These are phyloP conservation scores for Ceratobasidium theobromae DNA, from an alignment of 1,284 basidiomycete species.

Conservation along the genomic window DNA sequence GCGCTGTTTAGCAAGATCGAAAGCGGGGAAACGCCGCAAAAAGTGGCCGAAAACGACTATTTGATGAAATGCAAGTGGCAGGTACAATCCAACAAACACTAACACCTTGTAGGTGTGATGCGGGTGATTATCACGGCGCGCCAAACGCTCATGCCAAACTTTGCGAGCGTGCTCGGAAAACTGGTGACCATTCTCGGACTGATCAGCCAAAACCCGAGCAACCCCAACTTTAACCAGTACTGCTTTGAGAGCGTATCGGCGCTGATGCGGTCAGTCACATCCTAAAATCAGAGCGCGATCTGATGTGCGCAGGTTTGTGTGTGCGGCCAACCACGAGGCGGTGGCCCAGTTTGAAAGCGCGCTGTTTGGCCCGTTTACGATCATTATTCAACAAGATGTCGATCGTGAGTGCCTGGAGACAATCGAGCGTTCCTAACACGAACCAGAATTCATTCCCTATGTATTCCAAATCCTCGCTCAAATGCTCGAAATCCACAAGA, in stretches of 20 bases:
- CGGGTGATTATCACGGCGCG: conserved; percentile 89
- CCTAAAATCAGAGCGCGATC: background rate
- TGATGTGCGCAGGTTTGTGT: conserved; percentile 64
- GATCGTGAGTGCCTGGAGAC: conserved; percentile 60
- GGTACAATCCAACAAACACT: background rate
- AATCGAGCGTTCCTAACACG: background rate
- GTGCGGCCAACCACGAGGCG: conserved; percentile 64
- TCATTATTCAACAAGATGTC: conserved; percentile 89
- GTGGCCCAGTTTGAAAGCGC: conserved; percentile 77
- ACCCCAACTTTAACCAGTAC: conserved; percentile 97
- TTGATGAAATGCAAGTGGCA: conserved; percentile 85
- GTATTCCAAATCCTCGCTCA: conserved; percentile 97
- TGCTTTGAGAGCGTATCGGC: conserved; percentile 95
- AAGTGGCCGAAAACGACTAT: conserved; percentile 97
- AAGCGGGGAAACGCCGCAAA: conserved; percentile 81
- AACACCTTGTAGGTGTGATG: conserved; percentile 70
- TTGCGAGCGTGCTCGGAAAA: conserved; percentile 68
- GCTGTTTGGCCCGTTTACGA: conserved; percentile 86
- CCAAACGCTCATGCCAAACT: conserved; percentile 69
- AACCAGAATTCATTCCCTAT: conserved; percentile 91
- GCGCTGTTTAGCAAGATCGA: conserved; percentile 83
- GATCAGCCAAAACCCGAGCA: conserved; percentile 94
- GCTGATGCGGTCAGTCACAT: conserved; percentile 66
- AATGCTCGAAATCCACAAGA: conserved; percentile 83
- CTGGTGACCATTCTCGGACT: conserved; percentile 82